A percentile compares a stretch with the other conserved stretches of the same genome.
Evolutionary conservation across 2,329 filamentous ascomycete species (phyloP).

Genomic region (Orbilia oligospora): DNA sequence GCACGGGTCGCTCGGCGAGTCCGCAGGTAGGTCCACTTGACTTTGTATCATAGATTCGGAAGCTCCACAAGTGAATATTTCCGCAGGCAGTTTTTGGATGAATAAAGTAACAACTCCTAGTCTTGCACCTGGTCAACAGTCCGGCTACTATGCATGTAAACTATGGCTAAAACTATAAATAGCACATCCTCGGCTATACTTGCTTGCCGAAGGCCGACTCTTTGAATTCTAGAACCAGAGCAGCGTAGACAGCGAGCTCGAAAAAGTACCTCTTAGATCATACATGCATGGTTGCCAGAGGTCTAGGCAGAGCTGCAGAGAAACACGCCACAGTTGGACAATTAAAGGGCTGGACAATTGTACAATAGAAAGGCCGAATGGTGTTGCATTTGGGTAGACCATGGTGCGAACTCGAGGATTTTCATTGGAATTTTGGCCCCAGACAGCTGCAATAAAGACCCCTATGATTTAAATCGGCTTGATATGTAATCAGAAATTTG

Average conservation of each 20-base stretch:
- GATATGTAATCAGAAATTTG: too few species aligned
- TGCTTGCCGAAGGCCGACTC: not conserved
- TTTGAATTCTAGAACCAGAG: not conserved
- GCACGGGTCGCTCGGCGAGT: constrained; percentile 18
- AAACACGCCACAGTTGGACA: too few species aligned
- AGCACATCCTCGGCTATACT: not conserved
- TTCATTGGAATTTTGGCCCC: too few species aligned
- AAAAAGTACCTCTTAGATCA: not conserved
- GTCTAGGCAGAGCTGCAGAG: too few species aligned
- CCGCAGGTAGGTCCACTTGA: constrained; percentile 11
- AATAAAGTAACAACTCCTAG: too few species aligned
- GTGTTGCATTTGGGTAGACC: too few species aligned
- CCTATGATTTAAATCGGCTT: too few species aligned
- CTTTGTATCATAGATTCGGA: constrained; percentile 28
- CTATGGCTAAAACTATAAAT: not conserved
- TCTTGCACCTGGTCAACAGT: too few species aligned
- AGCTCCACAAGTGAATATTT: constrained; percentile 17
- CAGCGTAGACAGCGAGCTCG: not conserved
- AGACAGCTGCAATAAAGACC: too few species aligned
- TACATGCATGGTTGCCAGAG: not conserved
- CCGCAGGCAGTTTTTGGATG: constrained; percentile 1
- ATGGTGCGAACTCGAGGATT: too few species aligned
- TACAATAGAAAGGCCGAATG: too few species aligned
- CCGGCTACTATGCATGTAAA: not conserved
- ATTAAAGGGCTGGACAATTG: too few species aligned